Evolutionary conservation across 192 early-diverging fungal species (phyloP).

Genomic region (Coemansia sp.): DNA sequence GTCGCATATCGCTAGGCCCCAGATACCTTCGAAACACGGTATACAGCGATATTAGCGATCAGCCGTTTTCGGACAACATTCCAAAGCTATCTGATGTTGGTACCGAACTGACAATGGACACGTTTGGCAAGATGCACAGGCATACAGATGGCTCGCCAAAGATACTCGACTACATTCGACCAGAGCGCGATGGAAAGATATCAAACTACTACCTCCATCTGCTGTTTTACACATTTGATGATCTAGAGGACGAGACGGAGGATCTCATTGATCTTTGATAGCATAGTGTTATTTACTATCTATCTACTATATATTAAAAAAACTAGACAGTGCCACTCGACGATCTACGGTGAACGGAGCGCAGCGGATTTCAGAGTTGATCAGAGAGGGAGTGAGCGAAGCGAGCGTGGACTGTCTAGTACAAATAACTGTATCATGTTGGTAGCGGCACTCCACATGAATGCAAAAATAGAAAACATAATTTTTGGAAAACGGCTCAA

Average conservation of each 20-base stretch:
- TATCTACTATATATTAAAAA: background rate
- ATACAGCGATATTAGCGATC: conserved; percentile 29
- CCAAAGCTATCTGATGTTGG: conserved; percentile 36
- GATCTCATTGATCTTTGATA: conserved; percentile 21
- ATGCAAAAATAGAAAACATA: no score
- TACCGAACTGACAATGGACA: conserved; percentile 39
- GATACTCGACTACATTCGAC: conserved; percentile 46
- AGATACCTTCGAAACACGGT: conserved; percentile 26
- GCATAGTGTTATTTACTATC: background rate
- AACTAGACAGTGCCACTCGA: no score
- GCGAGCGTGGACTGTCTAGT: no score
- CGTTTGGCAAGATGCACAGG: conserved; percentile 36
- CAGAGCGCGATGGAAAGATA: conserved; percentile 42
- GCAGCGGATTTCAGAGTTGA: no score
- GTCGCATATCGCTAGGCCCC: conserved; percentile 20
- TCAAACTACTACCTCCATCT: conserved; percentile 37
- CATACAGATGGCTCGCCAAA: conserved; percentile 42
- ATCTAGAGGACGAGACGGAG: conserved; percentile 6
- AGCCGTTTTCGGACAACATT: conserved; percentile 46
- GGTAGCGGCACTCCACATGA: no score
- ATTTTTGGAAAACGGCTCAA: no score
- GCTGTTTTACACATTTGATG: conserved; percentile 19
- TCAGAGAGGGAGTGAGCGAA: no score
- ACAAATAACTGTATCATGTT: no score
- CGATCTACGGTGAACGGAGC: no score